Evolutionary conservation across 495 filamentous ascomycete species (phyloP).

Genomic region (Penicillium longicatenatum): DNA sequence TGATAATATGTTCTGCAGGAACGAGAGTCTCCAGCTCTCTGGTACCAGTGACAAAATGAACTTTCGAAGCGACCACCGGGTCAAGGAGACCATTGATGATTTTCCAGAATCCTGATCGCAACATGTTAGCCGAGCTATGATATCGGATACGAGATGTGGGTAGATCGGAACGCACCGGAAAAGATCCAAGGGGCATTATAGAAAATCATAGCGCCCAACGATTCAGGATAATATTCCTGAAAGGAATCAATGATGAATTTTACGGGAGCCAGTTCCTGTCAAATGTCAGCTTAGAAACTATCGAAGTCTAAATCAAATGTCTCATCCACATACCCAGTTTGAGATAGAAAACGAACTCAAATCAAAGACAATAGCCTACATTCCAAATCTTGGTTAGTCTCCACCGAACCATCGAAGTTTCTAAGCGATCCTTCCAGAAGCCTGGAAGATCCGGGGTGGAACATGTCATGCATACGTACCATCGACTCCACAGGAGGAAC

Average conservation of each 20-base stretch:
- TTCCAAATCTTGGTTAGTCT: background rate
- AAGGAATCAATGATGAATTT: slow-evolving; percentile 98
- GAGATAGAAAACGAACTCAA: slow-evolving; percentile 86
- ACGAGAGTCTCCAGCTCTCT: slow-evolving; percentile 77
- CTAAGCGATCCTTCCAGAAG: background rate
- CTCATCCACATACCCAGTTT: slow-evolving; percentile 69
- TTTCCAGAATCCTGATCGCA: slow-evolving; percentile 66
- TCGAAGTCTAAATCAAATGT: background rate
- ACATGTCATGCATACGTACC: slow-evolving; percentile 40
- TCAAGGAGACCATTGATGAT: slow-evolving; percentile 91
- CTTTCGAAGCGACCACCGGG: slow-evolving; percentile 90
- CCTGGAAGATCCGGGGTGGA: background rate
- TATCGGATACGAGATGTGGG: background rate
- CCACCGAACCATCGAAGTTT: background rate
- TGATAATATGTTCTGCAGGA: slow-evolving; percentile 62
- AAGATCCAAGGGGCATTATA: slow-evolving; percentile 97
- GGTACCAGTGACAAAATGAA: slow-evolving; percentile 84
- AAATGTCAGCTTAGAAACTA: background rate
- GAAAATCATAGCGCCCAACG: slow-evolving; percentile 79
- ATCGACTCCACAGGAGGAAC: slow-evolving; percentile 79
- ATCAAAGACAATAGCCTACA: slow-evolving; percentile 82
- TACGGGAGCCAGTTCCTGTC: slow-evolving; percentile 83
- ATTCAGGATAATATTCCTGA: slow-evolving; percentile 94
- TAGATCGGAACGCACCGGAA: slow-evolving; percentile 54
- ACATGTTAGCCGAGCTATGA: background rate